Conservation (phyloP, 257 asterid genomes). For the Nicotiana otophora region DNA sequence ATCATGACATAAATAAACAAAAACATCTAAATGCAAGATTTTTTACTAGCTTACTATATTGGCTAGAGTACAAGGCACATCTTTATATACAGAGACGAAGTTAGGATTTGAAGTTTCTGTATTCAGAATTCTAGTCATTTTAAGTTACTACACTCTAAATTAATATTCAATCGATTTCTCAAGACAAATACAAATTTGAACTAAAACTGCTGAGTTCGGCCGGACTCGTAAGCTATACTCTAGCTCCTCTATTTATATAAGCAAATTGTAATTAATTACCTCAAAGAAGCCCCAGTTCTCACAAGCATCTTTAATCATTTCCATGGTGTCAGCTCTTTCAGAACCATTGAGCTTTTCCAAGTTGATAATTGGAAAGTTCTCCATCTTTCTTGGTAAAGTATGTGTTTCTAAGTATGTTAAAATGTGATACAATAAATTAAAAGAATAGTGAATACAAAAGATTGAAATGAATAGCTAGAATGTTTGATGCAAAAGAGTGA, state of each 20-base stretch:
- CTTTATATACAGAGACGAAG: too few species aligned
- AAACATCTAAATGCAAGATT: neutral
- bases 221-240: too few species aligned
- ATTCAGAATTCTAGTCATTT: too few species aligned
- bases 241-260: too few species aligned
- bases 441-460: neutral
- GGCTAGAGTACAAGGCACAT: too few species aligned
- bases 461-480: neutral
- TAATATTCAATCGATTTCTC: too few species aligned
- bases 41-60: neutral
- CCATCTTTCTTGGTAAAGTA: constrained; percentile 3
- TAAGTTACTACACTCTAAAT: too few species aligned
- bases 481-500: neutral
- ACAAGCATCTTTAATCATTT: constrained; percentile 14
- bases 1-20: too few species aligned
- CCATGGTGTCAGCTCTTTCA: constrained; percentile 16
- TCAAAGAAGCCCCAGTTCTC: constrained; percentile 30
- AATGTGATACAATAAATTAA: neutral
- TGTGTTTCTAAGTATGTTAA: neutral
- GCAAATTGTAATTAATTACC: neutral
- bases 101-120: too few species aligned
- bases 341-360: constrained; percentile 16
- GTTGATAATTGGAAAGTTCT: constrained; percentile 18
- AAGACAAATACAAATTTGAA: too few species aligned
- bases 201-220: too few species aligned